Base-by-base conservation (phyloP, 257 asterid genomes). In the Oldenlandia corymbosa region DNA sequence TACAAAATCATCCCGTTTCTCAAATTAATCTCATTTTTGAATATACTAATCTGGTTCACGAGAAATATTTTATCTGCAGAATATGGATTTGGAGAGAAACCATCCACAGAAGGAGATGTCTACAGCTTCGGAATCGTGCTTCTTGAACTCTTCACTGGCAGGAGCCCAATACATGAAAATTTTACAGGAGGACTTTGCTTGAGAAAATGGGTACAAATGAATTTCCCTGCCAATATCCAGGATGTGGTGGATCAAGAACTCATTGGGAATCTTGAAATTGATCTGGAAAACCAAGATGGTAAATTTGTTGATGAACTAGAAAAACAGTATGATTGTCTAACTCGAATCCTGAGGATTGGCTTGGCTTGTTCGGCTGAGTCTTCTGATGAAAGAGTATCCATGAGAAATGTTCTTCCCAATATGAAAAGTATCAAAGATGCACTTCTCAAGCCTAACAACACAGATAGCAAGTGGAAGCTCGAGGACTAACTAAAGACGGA, bases 61-160 rank as follows among this genome's bases (percentile, higher is more conserved):
- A 45, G 27, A 56, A 32, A 31, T 45, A 43, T 8, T 31, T 34
- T n/a, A n/a, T n/a, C 31, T 58, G 46, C 56, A 87, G 95, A 84
- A 58, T 87, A 87, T 60, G 91, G 91, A 6, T 66, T 70, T 26
- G 83, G 86, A 32, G 77, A 66, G 31, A 72, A 72, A 36, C 73
- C 83, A 30, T 68, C 91, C 16, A 73, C 77, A 1, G 79, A 83
- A 0, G 91, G 91, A 37, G 95, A 87, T 46, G 86, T 82, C 47
- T 82, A 84, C 52, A 87, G 95, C 65, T 84, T 28, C 17, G 95
- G 91, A 10, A 82, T 87, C 62, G 78, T 87, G 51, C 34, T 82
- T 53, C 71, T 84, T 2, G 83, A 87, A 16, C 78, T 87, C 24
- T 78, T 84, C 42, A 81, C 87, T 0, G 80, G 91, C 32, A 82